Percentiles rank a stretch among this genome's conserved stretches.
Conservation (phyloP, 2,329 filamentous ascomycete genomes). For the Sporothrix globosa region DNA sequence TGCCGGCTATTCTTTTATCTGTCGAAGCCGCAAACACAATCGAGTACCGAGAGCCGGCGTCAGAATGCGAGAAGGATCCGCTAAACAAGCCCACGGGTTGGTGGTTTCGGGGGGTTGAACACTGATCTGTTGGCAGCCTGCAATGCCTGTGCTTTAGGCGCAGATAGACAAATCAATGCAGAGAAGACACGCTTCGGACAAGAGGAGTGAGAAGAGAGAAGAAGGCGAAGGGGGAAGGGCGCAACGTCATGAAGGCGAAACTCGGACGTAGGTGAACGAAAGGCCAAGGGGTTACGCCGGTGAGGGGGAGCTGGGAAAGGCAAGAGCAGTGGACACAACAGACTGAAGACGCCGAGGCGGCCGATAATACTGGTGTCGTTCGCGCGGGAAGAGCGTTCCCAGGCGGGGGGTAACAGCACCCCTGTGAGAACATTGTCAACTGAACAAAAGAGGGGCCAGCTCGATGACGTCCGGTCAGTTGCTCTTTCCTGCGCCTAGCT, state of each 20-base stretch:
- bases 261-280: no score
- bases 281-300: background rate
- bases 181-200: background rate
- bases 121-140: background rate
- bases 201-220: background rate
- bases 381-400: background rate
- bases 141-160: background rate
- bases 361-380: no score
- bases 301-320: conserved; percentile 11
- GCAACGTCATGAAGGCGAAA: conserved; percentile 14
- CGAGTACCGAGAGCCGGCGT: conserved; percentile 28
- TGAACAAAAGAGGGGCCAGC: conserved; percentile 24
- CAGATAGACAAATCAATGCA: conserved; percentile 1
- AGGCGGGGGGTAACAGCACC: background rate
- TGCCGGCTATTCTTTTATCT: conserved; percentile 25
- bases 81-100: background rate
- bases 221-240: background rate
- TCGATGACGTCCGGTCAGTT: conserved; percentile 26
- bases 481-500: conserved; percentile 14
- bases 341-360: conserved; percentile 9
- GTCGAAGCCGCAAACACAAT: conserved; percentile 18
- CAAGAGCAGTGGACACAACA: background rate
- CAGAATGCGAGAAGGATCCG: conserved; percentile 17
- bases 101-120: background rate
- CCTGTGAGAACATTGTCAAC: background rate